Evolutionary conservation across 179 eudicot genomes (phyloP).

Genomic region (Nepenthes alata): DNA sequence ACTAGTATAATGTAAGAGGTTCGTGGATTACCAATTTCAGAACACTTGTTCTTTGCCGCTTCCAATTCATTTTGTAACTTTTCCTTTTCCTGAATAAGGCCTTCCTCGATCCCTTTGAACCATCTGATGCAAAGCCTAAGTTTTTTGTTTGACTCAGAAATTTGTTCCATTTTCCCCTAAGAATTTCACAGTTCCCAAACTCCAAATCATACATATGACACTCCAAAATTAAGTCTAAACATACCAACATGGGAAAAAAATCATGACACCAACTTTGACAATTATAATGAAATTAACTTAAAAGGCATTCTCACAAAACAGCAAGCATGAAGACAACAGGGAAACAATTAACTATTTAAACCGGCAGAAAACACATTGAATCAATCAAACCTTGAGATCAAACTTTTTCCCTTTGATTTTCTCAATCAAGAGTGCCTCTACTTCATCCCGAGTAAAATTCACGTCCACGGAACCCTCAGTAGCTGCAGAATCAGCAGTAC

Average conservation of each 20-base stretch:
- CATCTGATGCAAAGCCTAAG: conserved; percentile 45
- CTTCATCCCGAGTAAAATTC: conserved; percentile 48
- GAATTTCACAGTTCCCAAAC: conserved; percentile 6
- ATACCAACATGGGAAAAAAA: not conserved
- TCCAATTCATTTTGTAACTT: conserved; percentile 26
- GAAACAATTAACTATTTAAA: too few species aligned
- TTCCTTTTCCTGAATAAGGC: conserved; percentile 35
- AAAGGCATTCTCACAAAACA: too few species aligned
- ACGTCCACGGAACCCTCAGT: conserved; percentile 28
- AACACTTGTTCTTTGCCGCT: conserved; percentile 29
- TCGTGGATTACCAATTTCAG: conserved; percentile 30
- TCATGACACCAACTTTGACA: not conserved
- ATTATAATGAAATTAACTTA: not conserved
- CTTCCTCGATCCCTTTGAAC: conserved; percentile 44
- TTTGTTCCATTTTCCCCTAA: conserved; percentile 53
- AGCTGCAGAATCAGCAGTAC: conserved; percentile 2
- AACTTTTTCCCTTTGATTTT: conserved; percentile 45
- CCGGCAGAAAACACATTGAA: not conserved
- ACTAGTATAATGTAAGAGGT: not conserved
- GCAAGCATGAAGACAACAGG: too few species aligned
- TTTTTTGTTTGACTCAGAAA: conserved; percentile 35
- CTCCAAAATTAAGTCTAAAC: not conserved
- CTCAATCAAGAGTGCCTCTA: conserved; percentile 58
- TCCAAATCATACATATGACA: conserved; percentile 2
- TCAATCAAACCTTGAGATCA: conserved; percentile 42